These are phyloP conservation scores for Tulasnella sp. DNA, from an alignment of 768 basidiomycete species.

Conservation along the genomic window DNA sequence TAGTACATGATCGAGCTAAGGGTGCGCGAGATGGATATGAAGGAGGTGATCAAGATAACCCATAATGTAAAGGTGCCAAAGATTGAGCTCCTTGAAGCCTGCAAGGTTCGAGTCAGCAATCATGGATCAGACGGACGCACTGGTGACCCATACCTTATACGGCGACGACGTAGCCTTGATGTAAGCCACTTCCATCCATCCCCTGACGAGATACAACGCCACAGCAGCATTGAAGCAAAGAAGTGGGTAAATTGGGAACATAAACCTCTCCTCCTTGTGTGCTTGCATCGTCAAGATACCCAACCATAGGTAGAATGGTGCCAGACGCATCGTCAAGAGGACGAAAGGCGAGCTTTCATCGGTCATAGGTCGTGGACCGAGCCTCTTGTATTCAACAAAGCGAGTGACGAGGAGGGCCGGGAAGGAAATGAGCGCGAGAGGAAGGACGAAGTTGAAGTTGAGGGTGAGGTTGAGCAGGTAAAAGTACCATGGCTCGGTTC, in stretches of 20 bases:
- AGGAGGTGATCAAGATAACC: slow-evolving; percentile 53
- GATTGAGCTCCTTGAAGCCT: slow-evolving; percentile 64
- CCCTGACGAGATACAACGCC: slow-evolving; percentile 73
- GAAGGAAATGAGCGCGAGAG: slow-evolving; percentile 71
- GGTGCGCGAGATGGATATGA: slow-evolving; percentile 73
- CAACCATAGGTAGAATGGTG: slow-evolving; percentile 90
- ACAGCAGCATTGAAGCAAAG: slow-evolving; percentile 92
- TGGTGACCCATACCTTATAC: slow-evolving; percentile 54
- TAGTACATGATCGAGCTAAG: slow-evolving; percentile 83
- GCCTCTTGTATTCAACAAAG: slow-evolving; percentile 62
- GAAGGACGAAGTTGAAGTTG: slow-evolving; percentile 86
- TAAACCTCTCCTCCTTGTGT: slow-evolving; percentile 99
- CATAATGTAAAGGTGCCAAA: slow-evolving; percentile 71
- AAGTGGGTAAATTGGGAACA: slow-evolving; percentile 89
- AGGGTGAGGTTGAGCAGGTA: slow-evolving; percentile 84
- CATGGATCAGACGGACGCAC: not conserved
- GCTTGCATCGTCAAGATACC: slow-evolving; percentile 69
- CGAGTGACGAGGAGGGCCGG: slow-evolving; percentile 73
- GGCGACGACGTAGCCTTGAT: slow-evolving; percentile 73
- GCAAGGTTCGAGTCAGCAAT: not conserved
- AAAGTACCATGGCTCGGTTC: slow-evolving; percentile 78
- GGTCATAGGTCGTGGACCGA: slow-evolving; percentile 39
- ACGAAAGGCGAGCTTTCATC: slow-evolving; percentile 74
- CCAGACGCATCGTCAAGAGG: slow-evolving; percentile 64
- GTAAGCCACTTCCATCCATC: slow-evolving; percentile 75